Conservation (phyloP, 306 rosid species). For the Lupinus albus region DNA sequence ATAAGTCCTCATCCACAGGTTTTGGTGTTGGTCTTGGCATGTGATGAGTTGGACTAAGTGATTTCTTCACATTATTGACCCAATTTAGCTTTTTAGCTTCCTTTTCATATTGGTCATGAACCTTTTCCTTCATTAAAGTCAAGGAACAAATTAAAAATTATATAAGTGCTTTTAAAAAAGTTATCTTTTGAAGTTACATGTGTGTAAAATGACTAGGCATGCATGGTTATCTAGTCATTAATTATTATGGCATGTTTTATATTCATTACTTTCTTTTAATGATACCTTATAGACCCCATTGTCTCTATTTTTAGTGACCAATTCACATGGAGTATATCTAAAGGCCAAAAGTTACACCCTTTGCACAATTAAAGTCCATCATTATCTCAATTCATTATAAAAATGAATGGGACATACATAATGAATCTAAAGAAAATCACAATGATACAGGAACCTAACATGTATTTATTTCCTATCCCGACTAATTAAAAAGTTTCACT, state of each 20-base stretch:
- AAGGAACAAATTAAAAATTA: constrained; percentile 16
- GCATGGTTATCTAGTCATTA: not conserved
- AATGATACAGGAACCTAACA: no score
- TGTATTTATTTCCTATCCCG: no score
- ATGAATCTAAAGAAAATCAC: not conserved
- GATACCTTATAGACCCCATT: constrained; percentile 38
- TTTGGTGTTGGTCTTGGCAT: constrained; percentile 55
- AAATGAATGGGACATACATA: not conserved
- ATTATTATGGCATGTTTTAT: not conserved
- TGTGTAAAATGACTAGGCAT: constrained; percentile 1
- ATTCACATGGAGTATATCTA: constrained; percentile 14
- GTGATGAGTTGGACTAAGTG: constrained; percentile 40
- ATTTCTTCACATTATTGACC: constrained; percentile 47
- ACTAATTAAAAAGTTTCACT: no score
- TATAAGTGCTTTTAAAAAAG: constrained; percentile 32
- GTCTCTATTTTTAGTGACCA: constrained; percentile 35
- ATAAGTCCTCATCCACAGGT: constrained; percentile 82
- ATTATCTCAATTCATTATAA: not conserved
- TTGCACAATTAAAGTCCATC: not conserved
- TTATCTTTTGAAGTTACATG: not conserved
- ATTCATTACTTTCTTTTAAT: not conserved
- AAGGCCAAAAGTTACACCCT: constrained; percentile 18
- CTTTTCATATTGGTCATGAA: constrained; percentile 48
- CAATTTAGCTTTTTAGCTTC: constrained; percentile 56
- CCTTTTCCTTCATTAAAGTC: constrained; percentile 58